Conservation (phyloP, 495 filamentous ascomycete genomes). For the Opeltia flavorubescens region DNA sequence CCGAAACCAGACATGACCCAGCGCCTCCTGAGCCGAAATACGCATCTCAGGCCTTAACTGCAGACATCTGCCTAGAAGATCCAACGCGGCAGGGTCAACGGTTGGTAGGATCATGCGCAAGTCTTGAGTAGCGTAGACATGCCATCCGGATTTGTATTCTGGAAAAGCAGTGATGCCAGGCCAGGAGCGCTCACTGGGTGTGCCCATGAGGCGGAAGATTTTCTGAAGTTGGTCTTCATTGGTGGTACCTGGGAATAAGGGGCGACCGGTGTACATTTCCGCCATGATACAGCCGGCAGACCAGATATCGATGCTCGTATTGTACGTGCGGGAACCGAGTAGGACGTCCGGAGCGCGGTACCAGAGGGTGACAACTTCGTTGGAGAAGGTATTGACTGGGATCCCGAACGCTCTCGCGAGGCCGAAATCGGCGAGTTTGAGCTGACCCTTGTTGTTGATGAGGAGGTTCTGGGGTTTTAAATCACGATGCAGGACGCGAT, state of each 20-base stretch:
- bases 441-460: conserved; percentile 79
- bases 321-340: conserved; percentile 81
- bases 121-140: conserved; percentile 90
- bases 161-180: conserved; percentile 79
- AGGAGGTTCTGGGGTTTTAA: conserved; percentile 91
- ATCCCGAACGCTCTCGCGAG: conserved; percentile 90
- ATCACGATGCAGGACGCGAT: conserved; percentile 89
- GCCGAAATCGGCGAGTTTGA: conserved; percentile 93
- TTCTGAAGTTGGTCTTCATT: conserved; percentile 93
- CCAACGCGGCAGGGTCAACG: conserved; percentile 73
- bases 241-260: conserved; percentile 86
- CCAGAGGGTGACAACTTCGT: conserved; percentile 95
- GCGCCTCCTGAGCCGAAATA: conserved; percentile 67
- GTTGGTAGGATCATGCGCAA: conserved; percentile 73
- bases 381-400: conserved; percentile 95
- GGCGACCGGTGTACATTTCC: conserved; percentile 90
- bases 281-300: conserved; percentile 97
- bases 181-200: conserved; percentile 83
- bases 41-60: conserved; percentile 87
- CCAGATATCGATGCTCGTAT: conserved; percentile 97
- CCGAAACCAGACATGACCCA: conserved; percentile 84
- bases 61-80: conserved; percentile 78
- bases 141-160: conserved; percentile 89
- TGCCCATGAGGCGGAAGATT: conserved; percentile 96
- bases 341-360: conserved; percentile 91